Evolutionary conservation across 805 yeast species (phyloP), one percentile per base, ranked within the genome.

Genomic region (Candida corydali): DNA sequence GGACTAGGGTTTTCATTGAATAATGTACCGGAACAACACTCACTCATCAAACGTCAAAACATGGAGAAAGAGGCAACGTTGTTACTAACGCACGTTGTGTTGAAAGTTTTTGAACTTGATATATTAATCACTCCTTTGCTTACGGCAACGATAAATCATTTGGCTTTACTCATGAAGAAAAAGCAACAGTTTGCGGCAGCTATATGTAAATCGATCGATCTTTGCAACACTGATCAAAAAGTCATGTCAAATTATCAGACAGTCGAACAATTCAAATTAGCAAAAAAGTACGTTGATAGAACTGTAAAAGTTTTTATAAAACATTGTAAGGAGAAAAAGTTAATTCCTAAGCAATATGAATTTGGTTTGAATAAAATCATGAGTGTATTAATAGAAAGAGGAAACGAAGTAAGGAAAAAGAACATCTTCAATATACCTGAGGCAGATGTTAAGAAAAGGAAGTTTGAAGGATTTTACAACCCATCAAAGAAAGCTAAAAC

Each of bases 21-120:
- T 3, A 55, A 67, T 38, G 78, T 79, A 3, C 68, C 69, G 15
- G 56, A 72, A 0, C 70, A 66, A 38, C 96, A 91, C 51, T 77
- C 87, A 1, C 73, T 85, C 27, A 68, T 88, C 29, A 74, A 75
- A 36, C 65, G 65, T 25, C 46, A 59, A 8, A 55, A 64, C 16
- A 59, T 88, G 43, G 87, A 82, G 45, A 75, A 82, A 5, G 95
- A 89, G 54, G 52, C 89, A 0, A 73, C 71, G 37, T 79, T 72
- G 3, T 62, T 84, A 38, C 61, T 93, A 24, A 96, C 87, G 46
- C 27, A 36, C 26, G 56, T 77, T 24, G 55, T 91, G 20, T 61
- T 87, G 32, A 63, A 67, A 30, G 63, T 72, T 12, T 63, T 89
- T 37, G 64, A 69, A 27, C 78, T 72, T 23, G 83, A 78, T 58